These are phyloP conservation scores for Lactarius sanguifluus DNA, from an alignment of 768 basidiomycete genomes.

Conservation along the genomic window DNA sequence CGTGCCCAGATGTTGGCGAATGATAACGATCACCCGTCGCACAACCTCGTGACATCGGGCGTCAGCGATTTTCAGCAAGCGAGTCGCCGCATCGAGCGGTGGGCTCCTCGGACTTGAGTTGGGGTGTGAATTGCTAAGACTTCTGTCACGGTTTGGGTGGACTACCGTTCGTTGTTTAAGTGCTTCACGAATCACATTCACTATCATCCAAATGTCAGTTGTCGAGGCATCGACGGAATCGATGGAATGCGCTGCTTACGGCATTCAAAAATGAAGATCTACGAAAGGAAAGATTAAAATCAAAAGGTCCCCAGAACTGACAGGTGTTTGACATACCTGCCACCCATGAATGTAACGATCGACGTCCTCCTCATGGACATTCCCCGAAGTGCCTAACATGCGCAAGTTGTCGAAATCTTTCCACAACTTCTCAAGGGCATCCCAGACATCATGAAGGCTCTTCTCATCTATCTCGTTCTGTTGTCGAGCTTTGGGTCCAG, in stretches of 20 bases:
- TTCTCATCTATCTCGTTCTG: constrained; percentile 57
- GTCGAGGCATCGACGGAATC: constrained; percentile 21
- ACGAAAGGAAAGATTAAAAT: constrained; percentile 29
- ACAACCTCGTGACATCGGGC: constrained; percentile 47
- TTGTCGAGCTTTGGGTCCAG: constrained; percentile 72
- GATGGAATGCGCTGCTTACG: constrained; percentile 47
- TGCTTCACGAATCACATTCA: constrained; percentile 84
- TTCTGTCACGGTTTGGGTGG: constrained; percentile 28
- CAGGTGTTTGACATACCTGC: constrained; percentile 55
- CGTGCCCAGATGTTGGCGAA: constrained; percentile 49
- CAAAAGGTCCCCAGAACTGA: constrained; percentile 11
- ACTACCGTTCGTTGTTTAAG: constrained; percentile 60
- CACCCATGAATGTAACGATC: constrained; percentile 78
- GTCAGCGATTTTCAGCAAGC: constrained; percentile 45
- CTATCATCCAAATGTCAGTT: constrained; percentile 37
- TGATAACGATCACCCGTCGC: constrained; percentile 47
- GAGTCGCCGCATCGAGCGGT: constrained; percentile 36
- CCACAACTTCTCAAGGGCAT: constrained; percentile 78
- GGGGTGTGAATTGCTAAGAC: constrained; percentile 26
- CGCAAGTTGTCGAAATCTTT: constrained; percentile 74
- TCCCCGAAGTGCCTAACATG: constrained; percentile 40
- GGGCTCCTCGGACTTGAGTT: constrained; percentile 30
- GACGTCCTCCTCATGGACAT: constrained; percentile 51
- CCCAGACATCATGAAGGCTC: constrained; percentile 79
- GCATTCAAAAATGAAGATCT: constrained; percentile 92